Conservation (phyloP, 2,329 filamentous ascomycete species). For the Aspergillus aculeatinus region DNA sequence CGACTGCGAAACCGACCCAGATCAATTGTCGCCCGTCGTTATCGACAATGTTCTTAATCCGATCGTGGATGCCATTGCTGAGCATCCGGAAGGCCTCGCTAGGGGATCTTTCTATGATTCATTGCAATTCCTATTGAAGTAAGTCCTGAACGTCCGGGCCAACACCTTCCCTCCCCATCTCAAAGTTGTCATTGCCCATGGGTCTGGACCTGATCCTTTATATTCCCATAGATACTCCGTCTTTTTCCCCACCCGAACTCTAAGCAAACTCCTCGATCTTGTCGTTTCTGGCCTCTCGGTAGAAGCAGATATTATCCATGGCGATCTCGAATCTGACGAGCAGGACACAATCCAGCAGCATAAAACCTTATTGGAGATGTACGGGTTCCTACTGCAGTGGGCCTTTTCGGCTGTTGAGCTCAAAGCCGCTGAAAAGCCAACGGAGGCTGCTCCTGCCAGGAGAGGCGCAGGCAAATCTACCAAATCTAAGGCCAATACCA, state of each 20-base stretch:
- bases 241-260: conserved; percentile 72
- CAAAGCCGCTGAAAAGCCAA: conserved; percentile 86
- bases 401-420: conserved; percentile 90
- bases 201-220: conserved; percentile 63
- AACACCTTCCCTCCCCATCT: conserved; percentile 27
- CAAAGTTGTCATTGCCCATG: conserved; percentile 32
- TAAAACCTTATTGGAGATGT: conserved; percentile 89
- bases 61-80: conserved; percentile 87
- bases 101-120: conserved; percentile 82
- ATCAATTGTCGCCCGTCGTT: conserved; percentile 72
- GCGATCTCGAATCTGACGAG: conserved; percentile 87
- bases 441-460: conserved; percentile 66
- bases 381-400: conserved; percentile 93
- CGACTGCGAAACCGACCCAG: conserved; percentile 90
- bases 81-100: conserved; percentile 84
- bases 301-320: conserved; percentile 80
- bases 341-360: conserved; percentile 83
- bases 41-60: conserved; percentile 86
- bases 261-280: conserved; percentile 91
- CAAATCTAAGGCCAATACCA: conserved; percentile 66
- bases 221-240: conserved; percentile 72
- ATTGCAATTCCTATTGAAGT: conserved; percentile 95
- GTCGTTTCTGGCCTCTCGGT: conserved; percentile 81
- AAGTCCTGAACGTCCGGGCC: conserved; percentile 57
- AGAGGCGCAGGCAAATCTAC: conserved; percentile 72